Conservation (phyloP, 352 stramenopile genomes). For the Pythium coloratum region DNA sequence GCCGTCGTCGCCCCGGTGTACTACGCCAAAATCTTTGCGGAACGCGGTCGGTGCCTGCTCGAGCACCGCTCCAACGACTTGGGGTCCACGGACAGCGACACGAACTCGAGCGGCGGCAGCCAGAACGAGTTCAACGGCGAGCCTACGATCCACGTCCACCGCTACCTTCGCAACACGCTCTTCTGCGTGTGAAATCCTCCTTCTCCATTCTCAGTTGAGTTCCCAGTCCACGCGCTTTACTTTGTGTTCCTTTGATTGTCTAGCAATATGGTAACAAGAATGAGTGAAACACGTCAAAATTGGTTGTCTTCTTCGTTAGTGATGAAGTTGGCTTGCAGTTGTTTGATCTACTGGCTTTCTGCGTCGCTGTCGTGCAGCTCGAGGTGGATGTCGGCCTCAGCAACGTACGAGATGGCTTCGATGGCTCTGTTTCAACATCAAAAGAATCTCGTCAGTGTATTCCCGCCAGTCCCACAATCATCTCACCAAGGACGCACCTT, state of each 20-base stretch:
- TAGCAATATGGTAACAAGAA: too few relatives aligned
- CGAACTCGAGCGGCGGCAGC: conserved; percentile 9
- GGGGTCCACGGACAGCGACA: conserved; percentile 22
- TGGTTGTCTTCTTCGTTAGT: not conserved
- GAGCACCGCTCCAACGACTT: not conserved
- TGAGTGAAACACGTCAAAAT: not conserved
- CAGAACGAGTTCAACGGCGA: conserved; percentile 4
- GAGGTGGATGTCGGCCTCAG: conserved; percentile 81
- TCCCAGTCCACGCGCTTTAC: too few relatives aligned
- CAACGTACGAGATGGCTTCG: conserved; percentile 76
- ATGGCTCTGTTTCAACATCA: conserved; percentile 52
- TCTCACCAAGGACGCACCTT: conserved; percentile 40
- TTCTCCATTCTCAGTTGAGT: too few relatives aligned
- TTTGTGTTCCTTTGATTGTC: not conserved
- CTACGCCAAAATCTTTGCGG: conserved; percentile 9
- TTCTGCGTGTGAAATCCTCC: conserved; percentile 20
- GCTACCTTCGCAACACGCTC: conserved; percentile 18
- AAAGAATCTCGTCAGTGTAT: not conserved
- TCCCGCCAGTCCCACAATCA: not conserved
- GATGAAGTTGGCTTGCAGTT: not conserved
- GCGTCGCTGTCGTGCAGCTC: conserved; percentile 46
- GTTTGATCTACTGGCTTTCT: conserved; percentile 2
- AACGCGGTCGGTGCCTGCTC: not conserved
- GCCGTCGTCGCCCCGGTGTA: conserved; percentile 9
- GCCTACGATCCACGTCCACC: conserved; percentile 17